phyloP scores from a whole-genome alignment of 768 basidiomycete genomes.

The Termitomyces eurrhizus region DNA sequence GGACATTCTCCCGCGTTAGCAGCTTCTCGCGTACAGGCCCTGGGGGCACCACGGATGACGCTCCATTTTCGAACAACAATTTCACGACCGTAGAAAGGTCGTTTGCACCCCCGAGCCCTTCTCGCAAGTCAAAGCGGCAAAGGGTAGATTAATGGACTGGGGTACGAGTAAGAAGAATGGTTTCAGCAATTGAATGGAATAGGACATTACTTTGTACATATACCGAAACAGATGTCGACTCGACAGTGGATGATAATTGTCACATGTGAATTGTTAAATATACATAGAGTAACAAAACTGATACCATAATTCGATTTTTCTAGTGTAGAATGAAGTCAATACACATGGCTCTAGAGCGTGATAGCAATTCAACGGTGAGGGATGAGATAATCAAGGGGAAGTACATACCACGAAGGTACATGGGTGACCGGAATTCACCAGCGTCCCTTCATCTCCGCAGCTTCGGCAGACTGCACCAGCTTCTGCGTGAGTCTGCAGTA shows the following conservation, averaged over 20 bases:
- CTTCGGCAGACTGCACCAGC: no score
- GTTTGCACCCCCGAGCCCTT: no score
- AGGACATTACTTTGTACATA: neutral
- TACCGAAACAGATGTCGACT: no score
- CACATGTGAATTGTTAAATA: neutral
- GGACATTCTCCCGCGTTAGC: slow-evolving; percentile 17
- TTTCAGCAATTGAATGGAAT: neutral
- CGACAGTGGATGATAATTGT: neutral
- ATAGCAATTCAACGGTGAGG: neutral
- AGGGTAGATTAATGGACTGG: no score
- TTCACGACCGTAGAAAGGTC: slow-evolving; percentile 40
- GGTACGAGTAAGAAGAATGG: no score
- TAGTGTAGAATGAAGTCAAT: neutral
- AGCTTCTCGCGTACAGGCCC: slow-evolving; percentile 23
- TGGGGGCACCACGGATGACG: slow-evolving; percentile 13
- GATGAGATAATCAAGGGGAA: no score
- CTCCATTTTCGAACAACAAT: slow-evolving; percentile 3
- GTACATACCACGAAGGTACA: no score
- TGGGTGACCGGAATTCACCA: neutral
- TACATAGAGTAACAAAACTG: neutral
- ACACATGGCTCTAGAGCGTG: neutral
- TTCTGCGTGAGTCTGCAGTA: no score
- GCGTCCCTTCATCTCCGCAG: neutral
- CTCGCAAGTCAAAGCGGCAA: slow-evolving; percentile 7
- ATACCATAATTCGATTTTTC: neutral